Evolutionary conservation across 2,329 filamentous ascomycete genomes (phyloP).

Genomic region (Raffaelea ambrosiae): DNA sequence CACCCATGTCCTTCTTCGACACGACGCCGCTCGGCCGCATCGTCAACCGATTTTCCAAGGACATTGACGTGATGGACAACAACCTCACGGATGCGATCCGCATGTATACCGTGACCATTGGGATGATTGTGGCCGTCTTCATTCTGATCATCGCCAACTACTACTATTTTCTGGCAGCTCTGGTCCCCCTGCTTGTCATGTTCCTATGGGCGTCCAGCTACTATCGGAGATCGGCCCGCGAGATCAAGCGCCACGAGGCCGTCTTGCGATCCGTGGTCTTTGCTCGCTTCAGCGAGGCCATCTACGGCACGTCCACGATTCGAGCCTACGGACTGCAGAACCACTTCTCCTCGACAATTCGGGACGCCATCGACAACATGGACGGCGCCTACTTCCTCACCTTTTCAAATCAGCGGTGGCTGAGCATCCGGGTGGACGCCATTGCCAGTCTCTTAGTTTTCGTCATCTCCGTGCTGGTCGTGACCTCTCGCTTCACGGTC

Average conservation of each 20-base stretch:
- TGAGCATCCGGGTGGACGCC: constrained; percentile 73
- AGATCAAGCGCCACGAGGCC: constrained; percentile 90
- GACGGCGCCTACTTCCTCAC: constrained; percentile 90
- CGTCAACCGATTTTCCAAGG: constrained; percentile 90
- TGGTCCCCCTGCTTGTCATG: constrained; percentile 58
- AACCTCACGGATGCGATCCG: constrained; percentile 80
- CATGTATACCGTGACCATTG: constrained; percentile 83
- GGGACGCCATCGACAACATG: constrained; percentile 77
- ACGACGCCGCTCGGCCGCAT: constrained; percentile 92
- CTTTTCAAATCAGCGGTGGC: constrained; percentile 91
- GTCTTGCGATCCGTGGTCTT: constrained; percentile 82
- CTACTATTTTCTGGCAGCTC: constrained; percentile 67
- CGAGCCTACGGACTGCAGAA: constrained; percentile 77
- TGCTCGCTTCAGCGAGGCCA: constrained; percentile 81
- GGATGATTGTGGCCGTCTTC: constrained; percentile 76
- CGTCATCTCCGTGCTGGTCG: constrained; percentile 79
- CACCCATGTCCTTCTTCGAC: constrained; percentile 85
- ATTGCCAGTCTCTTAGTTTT: constrained; percentile 83
- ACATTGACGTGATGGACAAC: constrained; percentile 96
- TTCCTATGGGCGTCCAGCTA: constrained; percentile 80
- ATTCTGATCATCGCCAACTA: constrained; percentile 88
- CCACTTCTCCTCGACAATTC: constrained; percentile 63
- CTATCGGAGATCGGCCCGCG: constrained; percentile 83
- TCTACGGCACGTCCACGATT: constrained; percentile 77
- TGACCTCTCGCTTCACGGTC: constrained; percentile 82